Evolutionary conservation across 345 rosid species (phyloP).

Genomic region (Noccaea caerulescens): DNA sequence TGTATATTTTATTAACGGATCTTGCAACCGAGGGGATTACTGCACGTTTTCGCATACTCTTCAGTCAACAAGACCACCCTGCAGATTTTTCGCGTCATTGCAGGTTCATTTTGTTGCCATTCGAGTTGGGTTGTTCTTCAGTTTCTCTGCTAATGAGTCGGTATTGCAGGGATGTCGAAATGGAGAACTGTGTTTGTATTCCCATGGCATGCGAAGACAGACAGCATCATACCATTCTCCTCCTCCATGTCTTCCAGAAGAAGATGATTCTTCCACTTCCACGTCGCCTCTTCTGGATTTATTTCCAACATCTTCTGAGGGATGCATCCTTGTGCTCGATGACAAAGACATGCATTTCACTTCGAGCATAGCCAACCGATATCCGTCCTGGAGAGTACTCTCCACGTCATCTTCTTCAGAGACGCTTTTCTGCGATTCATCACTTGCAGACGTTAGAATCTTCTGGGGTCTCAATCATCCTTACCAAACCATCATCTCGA

Average conservation of each 20-base stretch:
- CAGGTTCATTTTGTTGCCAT: conserved; percentile 54
- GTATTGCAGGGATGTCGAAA: conserved; percentile 84
- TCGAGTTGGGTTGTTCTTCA: conserved; percentile 19
- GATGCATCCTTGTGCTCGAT: conserved; percentile 68
- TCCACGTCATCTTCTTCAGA: conserved; percentile 62
- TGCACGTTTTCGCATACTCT: conserved; percentile 78
- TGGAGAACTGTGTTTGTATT: conserved; percentile 67
- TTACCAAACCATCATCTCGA: conserved; percentile 60
- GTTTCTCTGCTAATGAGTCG: conserved; percentile 31
- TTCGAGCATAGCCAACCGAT: conserved; percentile 58
- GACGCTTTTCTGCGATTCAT: conserved; percentile 47
- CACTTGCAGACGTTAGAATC: conserved; percentile 54
- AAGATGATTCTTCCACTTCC: conserved; percentile 44
- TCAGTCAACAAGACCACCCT: conserved; percentile 62
- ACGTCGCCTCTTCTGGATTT: conserved; percentile 52
- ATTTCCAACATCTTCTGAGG: conserved; percentile 57
- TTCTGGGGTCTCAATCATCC: conserved; percentile 78
- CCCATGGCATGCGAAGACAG: conserved; percentile 57
- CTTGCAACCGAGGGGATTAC: conserved; percentile 69
- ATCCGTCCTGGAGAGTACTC: conserved; percentile 60
- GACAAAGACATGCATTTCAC: conserved; percentile 68
- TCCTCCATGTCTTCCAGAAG: conserved; percentile 61
- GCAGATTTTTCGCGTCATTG: conserved; percentile 72
- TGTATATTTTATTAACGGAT: conserved; percentile 70
- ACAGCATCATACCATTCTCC: conserved; percentile 35